Percentiles rank a stretch among this genome's conserved stretches.
These are phyloP conservation scores for Arxiozyma heterogenica DNA, from an alignment of 1,139 yeast species.

Conservation along the genomic window DNA sequence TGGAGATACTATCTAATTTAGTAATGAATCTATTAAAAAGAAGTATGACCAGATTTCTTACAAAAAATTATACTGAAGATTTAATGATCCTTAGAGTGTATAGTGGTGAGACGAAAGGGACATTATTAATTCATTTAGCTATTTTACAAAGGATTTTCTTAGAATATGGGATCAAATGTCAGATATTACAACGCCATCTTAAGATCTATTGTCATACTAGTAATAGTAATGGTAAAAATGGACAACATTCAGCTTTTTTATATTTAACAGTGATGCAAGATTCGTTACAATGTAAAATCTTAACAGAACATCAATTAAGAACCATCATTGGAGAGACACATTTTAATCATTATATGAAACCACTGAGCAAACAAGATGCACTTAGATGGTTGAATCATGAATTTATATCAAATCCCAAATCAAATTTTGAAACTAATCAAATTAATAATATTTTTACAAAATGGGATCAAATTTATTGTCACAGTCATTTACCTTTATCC, in stretches of 20 bases:
- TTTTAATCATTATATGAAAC: not conserved
- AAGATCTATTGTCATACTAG: not conserved
- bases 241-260: not conserved
- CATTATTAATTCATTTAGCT: slow-evolving; percentile 17
- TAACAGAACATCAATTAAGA: not conserved
- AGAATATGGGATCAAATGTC: slow-evolving; percentile 13
- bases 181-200: slow-evolving; percentile 10
- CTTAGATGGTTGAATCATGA: not conserved
- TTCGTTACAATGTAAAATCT: not conserved
- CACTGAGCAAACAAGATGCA: not conserved
- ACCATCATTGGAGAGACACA: not conserved
- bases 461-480: not conserved
- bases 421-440: not conserved
- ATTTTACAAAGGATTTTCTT: slow-evolving; percentile 19
- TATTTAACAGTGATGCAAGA: not conserved
- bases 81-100: slow-evolving; percentile 22
- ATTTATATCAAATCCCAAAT: not conserved
- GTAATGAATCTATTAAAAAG: not conserved
- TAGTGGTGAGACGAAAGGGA: slow-evolving; percentile 22
- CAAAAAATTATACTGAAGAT: slow-evolving; percentile 14
- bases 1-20: slow-evolving; percentile 9
- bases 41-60: not conserved
- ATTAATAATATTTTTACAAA: not conserved
- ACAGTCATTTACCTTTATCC: not conserved
- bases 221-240: no score